Percentiles rank a stretch among this genome's conserved stretches.
phyloP scores from a whole-genome alignment of 2,329 filamentous ascomycete genomes.

The Podosphaera aphanis region DNA sequence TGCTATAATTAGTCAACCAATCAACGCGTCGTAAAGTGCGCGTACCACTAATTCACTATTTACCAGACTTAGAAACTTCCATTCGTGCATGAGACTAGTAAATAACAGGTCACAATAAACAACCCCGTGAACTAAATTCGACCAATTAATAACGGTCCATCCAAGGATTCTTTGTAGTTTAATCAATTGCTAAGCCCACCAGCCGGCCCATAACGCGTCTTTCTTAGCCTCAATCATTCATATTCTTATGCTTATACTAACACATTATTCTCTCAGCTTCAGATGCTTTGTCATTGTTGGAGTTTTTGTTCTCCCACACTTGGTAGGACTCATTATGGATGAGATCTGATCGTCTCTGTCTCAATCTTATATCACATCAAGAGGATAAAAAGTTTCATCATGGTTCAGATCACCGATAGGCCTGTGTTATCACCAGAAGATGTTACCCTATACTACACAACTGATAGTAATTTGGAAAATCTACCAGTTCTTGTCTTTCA shows the following conservation, averaged over 20 bases:
- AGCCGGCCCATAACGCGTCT: not conserved
- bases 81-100: too few relatives aligned
- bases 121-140: too few relatives aligned
- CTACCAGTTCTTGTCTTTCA: slow-evolving; percentile 76
- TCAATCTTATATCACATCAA: slow-evolving; percentile 3
- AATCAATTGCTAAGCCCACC: too few relatives aligned
- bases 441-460: slow-evolving; percentile 71
- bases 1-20: slow-evolving; percentile 5
- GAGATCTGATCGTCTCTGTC: slow-evolving; percentile 10
- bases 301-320: slow-evolving; percentile 4
- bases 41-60: too few relatives aligned
- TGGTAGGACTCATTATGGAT: slow-evolving; percentile 8
- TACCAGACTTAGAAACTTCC: too few relatives aligned
- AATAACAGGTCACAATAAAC: too few relatives aligned
- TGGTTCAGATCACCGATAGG: slow-evolving; percentile 65
- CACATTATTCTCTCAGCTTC: too few relatives aligned
- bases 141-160: too few relatives aligned
- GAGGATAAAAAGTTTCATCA: slow-evolving; percentile 21
- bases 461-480: slow-evolving; percentile 61
- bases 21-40: slow-evolving; percentile 9
- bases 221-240: not conserved
- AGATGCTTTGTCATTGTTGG: too few relatives aligned
- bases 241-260: too few relatives aligned
- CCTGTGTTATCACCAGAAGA: slow-evolving; percentile 57
- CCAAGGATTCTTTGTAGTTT: too few relatives aligned